A percentile compares a stretch with the other conserved stretches of the same genome.
phyloP scores from a whole-genome alignment of 2,329 filamentous ascomycete species.

The Huntiella abstrusa region DNA sequence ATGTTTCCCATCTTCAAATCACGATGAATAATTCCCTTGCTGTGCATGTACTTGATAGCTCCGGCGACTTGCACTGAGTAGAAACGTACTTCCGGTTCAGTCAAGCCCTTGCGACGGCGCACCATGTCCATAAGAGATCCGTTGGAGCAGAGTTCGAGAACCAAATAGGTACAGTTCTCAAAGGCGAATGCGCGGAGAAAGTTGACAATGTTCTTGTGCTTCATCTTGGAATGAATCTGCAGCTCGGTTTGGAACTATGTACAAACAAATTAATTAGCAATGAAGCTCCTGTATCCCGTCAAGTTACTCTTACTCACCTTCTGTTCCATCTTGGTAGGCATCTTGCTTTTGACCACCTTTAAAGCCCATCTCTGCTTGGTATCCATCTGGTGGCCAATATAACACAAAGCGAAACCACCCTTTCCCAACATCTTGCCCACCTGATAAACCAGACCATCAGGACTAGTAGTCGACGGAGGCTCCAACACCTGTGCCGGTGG shows the following conservation, averaged over 20 bases:
- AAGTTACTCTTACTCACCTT: slow-evolving; percentile 37
- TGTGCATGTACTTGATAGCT: slow-evolving; percentile 95
- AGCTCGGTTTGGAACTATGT: slow-evolving; percentile 58
- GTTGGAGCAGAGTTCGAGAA: slow-evolving; percentile 85
- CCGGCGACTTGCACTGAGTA: slow-evolving; percentile 91
- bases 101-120: slow-evolving; percentile 74
- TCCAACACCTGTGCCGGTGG: slow-evolving; percentile 41
- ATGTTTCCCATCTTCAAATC: slow-evolving; percentile 98
- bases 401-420: slow-evolving; percentile 68
- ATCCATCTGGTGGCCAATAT: slow-evolving; percentile 48
- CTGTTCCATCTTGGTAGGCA: slow-evolving; percentile 68
- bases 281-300: not conserved
- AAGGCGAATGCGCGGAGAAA: slow-evolving; percentile 91
- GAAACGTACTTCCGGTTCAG: slow-evolving; percentile 81
- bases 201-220: slow-evolving; percentile 85
- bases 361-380: slow-evolving; percentile 52
- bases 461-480: slow-evolving; percentile 48
- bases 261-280: slow-evolving; percentile 12
- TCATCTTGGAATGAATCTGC: slow-evolving; percentile 96
- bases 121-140: slow-evolving; percentile 97
- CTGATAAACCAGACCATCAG: slow-evolving; percentile 52
- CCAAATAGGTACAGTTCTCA: slow-evolving; percentile 74
- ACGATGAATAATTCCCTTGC: slow-evolving; percentile 85
- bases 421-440: slow-evolving; percentile 59
- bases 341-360: slow-evolving; percentile 69